A percentile compares a stretch with the other conserved stretches of the same genome.
Evolutionary conservation across 2,329 filamentous ascomycete genomes (phyloP).

Genomic region (Tolypocladium cylindrosporum): DNA sequence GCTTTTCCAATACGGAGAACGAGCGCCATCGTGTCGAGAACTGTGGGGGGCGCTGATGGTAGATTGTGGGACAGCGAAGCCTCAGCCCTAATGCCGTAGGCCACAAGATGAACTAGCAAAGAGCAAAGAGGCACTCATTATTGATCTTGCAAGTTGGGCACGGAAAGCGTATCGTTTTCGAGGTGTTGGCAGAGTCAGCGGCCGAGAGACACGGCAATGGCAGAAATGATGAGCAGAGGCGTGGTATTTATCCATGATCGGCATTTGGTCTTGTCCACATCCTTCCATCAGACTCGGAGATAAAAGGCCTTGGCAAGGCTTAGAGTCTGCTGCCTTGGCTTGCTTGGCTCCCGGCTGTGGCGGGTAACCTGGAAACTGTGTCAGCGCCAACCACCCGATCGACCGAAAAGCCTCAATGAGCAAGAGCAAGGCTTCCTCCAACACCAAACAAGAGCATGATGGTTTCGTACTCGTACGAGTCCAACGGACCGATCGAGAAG

Average conservation of each 20-base stretch:
- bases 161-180: background rate
- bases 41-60: too few relatives aligned
- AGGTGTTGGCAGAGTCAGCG: background rate
- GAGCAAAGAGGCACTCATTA: background rate
- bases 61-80: too few relatives aligned
- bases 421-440: background rate
- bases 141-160: background rate
- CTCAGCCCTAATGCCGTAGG: too few relatives aligned
- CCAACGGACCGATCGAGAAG: background rate
- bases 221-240: background rate
- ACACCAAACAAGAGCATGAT: too few relatives aligned
- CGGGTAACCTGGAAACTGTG: background rate
- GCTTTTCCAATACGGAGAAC: too few relatives aligned
- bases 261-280: background rate
- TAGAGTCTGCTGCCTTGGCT: background rate
- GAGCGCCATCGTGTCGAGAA: too few relatives aligned
- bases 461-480: background rate
- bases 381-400: background rate
- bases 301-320: background rate
- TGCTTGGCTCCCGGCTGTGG: background rate
- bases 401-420: background rate
- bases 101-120: background rate
- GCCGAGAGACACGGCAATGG: background rate
- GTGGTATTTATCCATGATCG: background rate
- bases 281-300: background rate